Percentiles rank a stretch among this genome's conserved stretches.
Conservation (phyloP, 805 yeast species). For the Yarrowia sp. region DNA sequence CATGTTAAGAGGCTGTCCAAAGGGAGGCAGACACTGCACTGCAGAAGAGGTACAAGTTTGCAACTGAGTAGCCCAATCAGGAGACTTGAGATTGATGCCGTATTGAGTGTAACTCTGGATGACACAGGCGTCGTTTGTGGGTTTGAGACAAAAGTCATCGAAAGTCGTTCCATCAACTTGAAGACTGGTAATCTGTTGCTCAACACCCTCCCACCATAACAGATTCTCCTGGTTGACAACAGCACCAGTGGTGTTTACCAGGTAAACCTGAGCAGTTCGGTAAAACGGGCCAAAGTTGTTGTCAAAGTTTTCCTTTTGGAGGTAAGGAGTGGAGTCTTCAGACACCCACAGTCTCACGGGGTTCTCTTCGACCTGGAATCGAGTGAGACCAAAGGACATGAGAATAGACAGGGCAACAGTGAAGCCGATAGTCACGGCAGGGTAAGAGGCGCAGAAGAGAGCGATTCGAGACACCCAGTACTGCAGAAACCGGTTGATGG, state of each 20-base stretch:
- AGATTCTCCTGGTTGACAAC: constrained; percentile 73
- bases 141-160: constrained; percentile 81
- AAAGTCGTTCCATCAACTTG: constrained; percentile 51
- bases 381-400: constrained; percentile 54
- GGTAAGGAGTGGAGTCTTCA: constrained; percentile 69
- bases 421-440: constrained; percentile 61
- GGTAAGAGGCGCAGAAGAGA: constrained; percentile 64
- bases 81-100: constrained; percentile 57
- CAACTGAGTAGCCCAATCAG: constrained; percentile 64
- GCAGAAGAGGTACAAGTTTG: constrained; percentile 76
- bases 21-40: constrained; percentile 85
- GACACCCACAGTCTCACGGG: constrained; percentile 94
- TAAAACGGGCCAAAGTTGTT: constrained; percentile 89
- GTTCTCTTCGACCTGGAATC: constrained; percentile 69
- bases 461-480: constrained; percentile 60
- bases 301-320: constrained; percentile 74
- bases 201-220: constrained; percentile 90
- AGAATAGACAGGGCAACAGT: constrained; percentile 54
- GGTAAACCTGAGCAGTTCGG: constrained; percentile 81
- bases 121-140: constrained; percentile 79
- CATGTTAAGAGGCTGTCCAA: constrained; percentile 86
- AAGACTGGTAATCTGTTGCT: constrained; percentile 57
- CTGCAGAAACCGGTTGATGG: constrained; percentile 59
- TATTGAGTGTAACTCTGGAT: constrained; percentile 90
- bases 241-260: constrained; percentile 71